These are phyloP conservation scores for Echium plantagineum DNA, from an alignment of 257 asterid genomes.

Conservation along the genomic window DNA sequence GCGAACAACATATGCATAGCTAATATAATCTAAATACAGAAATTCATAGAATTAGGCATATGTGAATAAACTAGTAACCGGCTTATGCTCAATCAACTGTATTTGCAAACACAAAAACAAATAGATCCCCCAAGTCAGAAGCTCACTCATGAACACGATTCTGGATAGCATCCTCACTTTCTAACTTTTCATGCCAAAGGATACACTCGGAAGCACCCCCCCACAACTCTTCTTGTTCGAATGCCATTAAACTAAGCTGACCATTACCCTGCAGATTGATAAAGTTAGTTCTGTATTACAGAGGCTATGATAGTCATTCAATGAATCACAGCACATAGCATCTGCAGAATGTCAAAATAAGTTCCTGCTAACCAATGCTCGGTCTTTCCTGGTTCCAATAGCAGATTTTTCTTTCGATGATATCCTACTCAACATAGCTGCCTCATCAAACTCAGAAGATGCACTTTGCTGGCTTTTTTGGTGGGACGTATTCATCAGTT, in stretches of 20 bases:
- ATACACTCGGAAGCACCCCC: constrained; percentile 78
- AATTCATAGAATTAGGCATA: too few species aligned
- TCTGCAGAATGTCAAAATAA: constrained; percentile 8
- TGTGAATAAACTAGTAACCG: too few species aligned
- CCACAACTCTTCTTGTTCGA: constrained; percentile 86
- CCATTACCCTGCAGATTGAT: constrained; percentile 46
- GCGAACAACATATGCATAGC: background rate
- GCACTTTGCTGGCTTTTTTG: constrained; percentile 34
- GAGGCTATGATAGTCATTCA: constrained; percentile 1
- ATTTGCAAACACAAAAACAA: constrained; percentile 2
- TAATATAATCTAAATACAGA: too few species aligned
- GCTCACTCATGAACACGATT: constrained; percentile 95
- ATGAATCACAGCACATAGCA: background rate
- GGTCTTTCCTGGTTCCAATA: constrained; percentile 35
- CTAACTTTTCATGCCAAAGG: constrained; percentile 91
- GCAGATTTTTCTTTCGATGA: constrained; percentile 73
- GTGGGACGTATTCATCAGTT: constrained; percentile 51
- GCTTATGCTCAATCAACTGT: background rate
- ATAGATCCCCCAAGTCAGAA: constrained; percentile 14
- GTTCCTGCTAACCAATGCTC: constrained; percentile 40
- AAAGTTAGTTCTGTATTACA: background rate
- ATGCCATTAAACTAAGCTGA: constrained; percentile 78
- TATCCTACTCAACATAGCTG: constrained; percentile 81
- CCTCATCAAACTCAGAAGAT: constrained; percentile 63
- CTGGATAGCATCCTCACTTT: constrained; percentile 90